Evolutionary conservation across 2,329 filamentous ascomycete species (phyloP), one percentile per base, ranked within the genome.

Genomic region (Fusarium torulosum): DNA sequence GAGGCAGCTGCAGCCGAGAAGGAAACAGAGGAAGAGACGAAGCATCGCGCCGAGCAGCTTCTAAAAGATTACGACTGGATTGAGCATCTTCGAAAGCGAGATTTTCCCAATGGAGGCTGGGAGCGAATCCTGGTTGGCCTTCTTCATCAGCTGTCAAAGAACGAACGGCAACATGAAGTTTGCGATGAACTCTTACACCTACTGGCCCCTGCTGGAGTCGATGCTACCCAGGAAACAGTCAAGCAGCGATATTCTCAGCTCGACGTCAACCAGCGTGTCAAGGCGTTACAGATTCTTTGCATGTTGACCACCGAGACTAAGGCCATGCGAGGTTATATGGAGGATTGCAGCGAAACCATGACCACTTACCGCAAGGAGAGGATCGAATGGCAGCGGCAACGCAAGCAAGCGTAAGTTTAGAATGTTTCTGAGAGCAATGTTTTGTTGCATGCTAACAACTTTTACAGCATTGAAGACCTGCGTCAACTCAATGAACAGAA

Each of bases 361-460:
- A 99, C 96, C 3, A 88, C 90, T 54, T 93, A 96, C 75, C 90
- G 96, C 49, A 99, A 99, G 79, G 92, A 96, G 76, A 97, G 97
- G 81, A 97, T 97, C 63, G 93, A 97, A 69, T 91, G 89, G 79
- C 95, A 98, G 79, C 88, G 94, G 68, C 88, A 91, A 71, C 89
- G 91, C 67, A 90, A 90, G 70, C 84, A 86, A 77, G 82, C 83
- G 86, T 90, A 81, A 79, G 87, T 85, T 35, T 6, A 23, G 15
- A 50, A 31, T 7, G 2, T 31, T 19, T 5, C 1, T n/a, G 29
- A 31, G 29, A 27, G 10, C 6, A 13, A 25, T 1, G 2, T 4
- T 37, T 33, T 35, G 14, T 15, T 37, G 7, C 29, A n/a, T 37
- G 35, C 59, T 68, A 51, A 71, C n/a, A 20, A 33, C 21, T 17